Percentiles rank a stretch among this genome's conserved stretches.
Evolutionary conservation across 1,284 basidiomycete genomes (phyloP).

Genomic region (Tilletiaria anomala): DNA sequence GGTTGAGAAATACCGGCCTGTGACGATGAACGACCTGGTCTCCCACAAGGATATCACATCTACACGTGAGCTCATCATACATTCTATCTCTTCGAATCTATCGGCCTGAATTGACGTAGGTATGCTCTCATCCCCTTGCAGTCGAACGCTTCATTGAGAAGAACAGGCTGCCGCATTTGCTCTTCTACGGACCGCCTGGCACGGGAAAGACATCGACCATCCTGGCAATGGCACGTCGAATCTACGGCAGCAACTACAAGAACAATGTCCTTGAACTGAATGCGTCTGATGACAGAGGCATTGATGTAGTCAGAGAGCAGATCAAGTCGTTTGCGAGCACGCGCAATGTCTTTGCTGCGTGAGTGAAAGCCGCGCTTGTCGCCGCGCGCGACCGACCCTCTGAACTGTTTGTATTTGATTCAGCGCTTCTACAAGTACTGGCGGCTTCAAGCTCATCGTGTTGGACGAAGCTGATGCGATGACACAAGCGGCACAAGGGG

Average conservation of each 20-base stretch:
- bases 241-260: slow-evolving; percentile 65
- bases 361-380: too few species aligned
- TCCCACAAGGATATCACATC: slow-evolving; percentile 37
- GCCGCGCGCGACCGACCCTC: too few species aligned
- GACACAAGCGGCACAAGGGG: slow-evolving; percentile 93
- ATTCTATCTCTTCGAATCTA: neutral
- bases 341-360: slow-evolving; percentile 53
- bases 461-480: slow-evolving; percentile 99
- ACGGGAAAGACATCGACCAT: slow-evolving; percentile 97
- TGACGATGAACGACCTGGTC: slow-evolving; percentile 32
- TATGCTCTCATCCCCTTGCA: slow-evolving; percentile 35
- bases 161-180: slow-evolving; percentile 79
- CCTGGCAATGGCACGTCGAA: slow-evolving; percentile 80
- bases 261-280: slow-evolving; percentile 91
- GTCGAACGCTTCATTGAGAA: slow-evolving; percentile 94
- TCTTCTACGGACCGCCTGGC: slow-evolving; percentile 93
- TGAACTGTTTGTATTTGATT: too few species aligned
- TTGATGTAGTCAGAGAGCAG: slow-evolving; percentile 94
- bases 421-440: slow-evolving; percentile 11
- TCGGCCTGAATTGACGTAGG: neutral
- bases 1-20: slow-evolving; percentile 38
- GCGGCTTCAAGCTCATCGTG: slow-evolving; percentile 79
- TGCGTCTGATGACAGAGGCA: slow-evolving; percentile 92
- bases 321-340: slow-evolving; percentile 98
- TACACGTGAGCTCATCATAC: neutral